phyloP scores from a whole-genome alignment of 352 stramenopile genomes.

The Phytophthora lateralis region DNA sequence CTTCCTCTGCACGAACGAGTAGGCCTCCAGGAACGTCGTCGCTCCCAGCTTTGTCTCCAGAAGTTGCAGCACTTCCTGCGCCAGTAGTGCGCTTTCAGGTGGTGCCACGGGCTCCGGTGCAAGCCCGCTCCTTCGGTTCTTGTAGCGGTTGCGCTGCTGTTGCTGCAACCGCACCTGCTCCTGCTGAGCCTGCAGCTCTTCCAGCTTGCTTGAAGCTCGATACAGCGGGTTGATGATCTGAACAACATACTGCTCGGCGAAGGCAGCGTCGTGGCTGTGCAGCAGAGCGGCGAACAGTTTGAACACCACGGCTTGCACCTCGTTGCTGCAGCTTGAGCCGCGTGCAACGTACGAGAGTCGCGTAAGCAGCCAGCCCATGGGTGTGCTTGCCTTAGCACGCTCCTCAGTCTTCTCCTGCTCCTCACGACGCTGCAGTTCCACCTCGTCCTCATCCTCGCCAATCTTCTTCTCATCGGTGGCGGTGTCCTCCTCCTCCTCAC shows the following conservation, averaged over 20 bases:
- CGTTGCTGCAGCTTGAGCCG: conserved; percentile 42
- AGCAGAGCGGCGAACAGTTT: conserved; percentile 88
- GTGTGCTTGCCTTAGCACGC: conserved; percentile 58
- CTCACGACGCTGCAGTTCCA: conserved; percentile 31
- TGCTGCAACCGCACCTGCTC: conserved; percentile 31
- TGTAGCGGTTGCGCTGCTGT: conserved; percentile 36
- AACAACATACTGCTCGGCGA: conserved; percentile 66
- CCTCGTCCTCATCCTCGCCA: conserved; percentile 34
- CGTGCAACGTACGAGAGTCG: conserved; percentile 83
- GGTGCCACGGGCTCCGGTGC: conserved; percentile 29
- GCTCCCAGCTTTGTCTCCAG: conserved; percentile 81
- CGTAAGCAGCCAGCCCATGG: conserved; percentile 84
- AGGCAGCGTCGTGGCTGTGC: conserved; percentile 52
- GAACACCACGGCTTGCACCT: conserved; percentile 79
- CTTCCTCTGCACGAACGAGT: conserved; percentile 87
- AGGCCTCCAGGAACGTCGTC: conserved; percentile 75
- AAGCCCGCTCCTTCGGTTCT: conserved; percentile 31
- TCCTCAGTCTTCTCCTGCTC: conserved; percentile 52
- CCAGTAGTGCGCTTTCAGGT: conserved; percentile 61
- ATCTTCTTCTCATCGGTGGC: conserved; percentile 19
- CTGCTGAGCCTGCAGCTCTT: conserved; percentile 51
- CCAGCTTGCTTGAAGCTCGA: conserved; percentile 58
- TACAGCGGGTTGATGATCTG: conserved; percentile 89
- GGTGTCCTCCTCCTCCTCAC: conserved; percentile 15
- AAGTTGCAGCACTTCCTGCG: conserved; percentile 87